Percentiles rank a stretch among this genome's conserved stretches.
phyloP scores from a whole-genome alignment of 2,329 filamentous ascomycete species.

The Trichocomaceae sp. region DNA sequence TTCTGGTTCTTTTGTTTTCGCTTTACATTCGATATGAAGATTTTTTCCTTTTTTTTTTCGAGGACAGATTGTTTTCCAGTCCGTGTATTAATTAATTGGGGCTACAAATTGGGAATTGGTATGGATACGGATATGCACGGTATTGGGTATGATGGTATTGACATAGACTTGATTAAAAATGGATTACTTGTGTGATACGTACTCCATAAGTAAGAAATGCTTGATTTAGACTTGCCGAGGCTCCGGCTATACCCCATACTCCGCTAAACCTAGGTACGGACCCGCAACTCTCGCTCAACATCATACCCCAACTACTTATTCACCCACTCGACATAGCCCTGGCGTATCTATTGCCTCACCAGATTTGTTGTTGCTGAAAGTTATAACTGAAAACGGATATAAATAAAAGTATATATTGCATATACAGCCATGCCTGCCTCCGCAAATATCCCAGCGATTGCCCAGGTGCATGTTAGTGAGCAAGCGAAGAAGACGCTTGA shows the following conservation, averaged over 20 bases:
- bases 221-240: slow-evolving; percentile 3
- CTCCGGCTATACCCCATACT: slow-evolving; percentile 12
- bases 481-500: slow-evolving; percentile 78
- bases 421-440: slow-evolving; percentile 44
- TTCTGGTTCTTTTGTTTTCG: background rate
- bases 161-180: background rate
- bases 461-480: slow-evolving; percentile 66
- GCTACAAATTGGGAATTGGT: background rate
- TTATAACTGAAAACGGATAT: background rate
- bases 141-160: background rate
- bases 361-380: background rate
- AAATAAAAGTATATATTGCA: background rate
- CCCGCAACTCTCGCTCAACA: background rate
- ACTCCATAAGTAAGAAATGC: no score
- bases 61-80: background rate
- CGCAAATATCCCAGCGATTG: slow-evolving; percentile 52
- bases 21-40: background rate
- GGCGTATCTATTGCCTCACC: background rate
- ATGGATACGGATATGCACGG: background rate
- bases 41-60: background rate
- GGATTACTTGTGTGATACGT: background rate
- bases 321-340: background rate
- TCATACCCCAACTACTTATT: background rate
- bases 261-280: slow-evolving; percentile 5
- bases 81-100: background rate